Base-by-base conservation (phyloP, 140 eudicot genomes). In the Anethum foeniculum region DNA sequence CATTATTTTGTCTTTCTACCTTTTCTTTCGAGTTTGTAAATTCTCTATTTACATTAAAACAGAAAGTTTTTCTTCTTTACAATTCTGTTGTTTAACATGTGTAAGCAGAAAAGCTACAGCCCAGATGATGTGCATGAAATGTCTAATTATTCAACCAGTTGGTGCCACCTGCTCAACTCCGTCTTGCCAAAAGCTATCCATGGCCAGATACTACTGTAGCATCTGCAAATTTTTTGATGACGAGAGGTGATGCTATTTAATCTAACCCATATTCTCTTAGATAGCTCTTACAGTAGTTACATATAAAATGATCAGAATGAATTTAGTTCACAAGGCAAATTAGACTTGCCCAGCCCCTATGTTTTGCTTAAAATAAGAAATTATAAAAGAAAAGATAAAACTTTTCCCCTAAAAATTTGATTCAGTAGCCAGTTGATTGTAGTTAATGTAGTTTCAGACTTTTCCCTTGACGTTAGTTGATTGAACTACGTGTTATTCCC, bases 101-200 rank as follows among this genome's bases (percentile, higher is more conserved):
- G 76, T 47, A 44, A 87, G 86, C 97, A 96, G 99, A 86, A 93
- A 96, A 88, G 81, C 89, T 69, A 86, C 96, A 18, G 88, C 93
- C 15, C 80, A 90, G 84, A 95, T 95, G 97, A 90, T 92, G 97
- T 95, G 99, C 88, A 92, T 95, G 99, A 89, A 89, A 56, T 95
- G 99, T 86, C 84, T 95, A 81, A 85, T 84, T 76, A 85, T 92
- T 67, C 99, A 95, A 83, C 96, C 96, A 48, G 82, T 95, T 56
- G 89, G 89, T 64, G 87, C 88, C 54, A 85, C 84, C 51, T 95
- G 99, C 84, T 75, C 90, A 81, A 94, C 89, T 10, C 81, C 78
- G 65, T 83, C 95, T 78, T 95, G 99, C 82, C 80, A 87, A 79
- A 78, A 82, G 74, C 88, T 85, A 69, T 87, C 97, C 43, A 95